Base-by-base conservation (phyloP, 2,329 filamentous ascomycete species). In the Xylariaceae sp. region DNA sequence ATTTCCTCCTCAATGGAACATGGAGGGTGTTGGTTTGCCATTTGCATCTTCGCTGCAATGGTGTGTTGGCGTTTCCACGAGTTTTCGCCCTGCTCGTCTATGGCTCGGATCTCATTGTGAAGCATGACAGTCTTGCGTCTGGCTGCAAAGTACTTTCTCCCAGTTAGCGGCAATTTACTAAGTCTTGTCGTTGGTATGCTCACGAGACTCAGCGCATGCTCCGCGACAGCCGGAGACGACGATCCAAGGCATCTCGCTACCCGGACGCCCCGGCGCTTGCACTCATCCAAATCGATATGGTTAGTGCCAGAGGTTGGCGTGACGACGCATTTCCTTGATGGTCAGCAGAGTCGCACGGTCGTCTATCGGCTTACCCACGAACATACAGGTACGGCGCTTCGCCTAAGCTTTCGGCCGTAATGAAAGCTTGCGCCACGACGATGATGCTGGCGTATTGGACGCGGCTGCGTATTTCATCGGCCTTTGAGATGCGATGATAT, bases 391-490 rank as follows among this genome's bases (percentile, higher is more conserved):
- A 55, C 9, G 59, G 60, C 13, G 60, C 62, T n/a, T 60, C 57
- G 22, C 60, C 60, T 40, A 64, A 37, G 42, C 59, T 64, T 19
- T 60, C 54, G 16, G 47, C 42, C 3, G 46, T 60, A 26, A 63
- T 59, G 39, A 29, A 18, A 9, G 51, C 30, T 32, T 63, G 60
- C 2, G 52, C 41, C 2, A 57, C 48, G 26, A 63, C 54, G 8
- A 63, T 48, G 44, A 64, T 57, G 32, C 60, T 64, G 5, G 62
- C 62, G 19, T 54, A 59, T 43, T 64, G 62, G 10, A 63, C 54
- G 8, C 62, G 59, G 15, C 51, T 18, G 6, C 57, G 49, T 30
- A 64, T 51, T 30, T 59, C 53, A 19, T 55, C 47, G 1, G 60
- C 5, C 19, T 47, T 37, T 12, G 47, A 26, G 22, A 59, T 36